Base-by-base conservation (phyloP, 139 green algal species). In the Chlorella sp. region DNA sequence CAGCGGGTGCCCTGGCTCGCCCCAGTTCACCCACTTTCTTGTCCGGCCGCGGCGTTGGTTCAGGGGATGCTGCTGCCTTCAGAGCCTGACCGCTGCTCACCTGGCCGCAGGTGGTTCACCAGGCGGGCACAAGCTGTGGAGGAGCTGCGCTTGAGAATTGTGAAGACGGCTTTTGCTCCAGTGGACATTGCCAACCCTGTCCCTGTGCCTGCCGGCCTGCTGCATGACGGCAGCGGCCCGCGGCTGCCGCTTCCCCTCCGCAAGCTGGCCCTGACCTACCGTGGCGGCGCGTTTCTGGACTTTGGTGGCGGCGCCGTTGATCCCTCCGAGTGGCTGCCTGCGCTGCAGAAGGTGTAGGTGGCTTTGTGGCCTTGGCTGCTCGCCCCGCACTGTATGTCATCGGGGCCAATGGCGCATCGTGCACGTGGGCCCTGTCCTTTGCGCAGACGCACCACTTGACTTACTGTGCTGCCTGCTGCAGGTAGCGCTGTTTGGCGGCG, bases 331-430 rank as follows among this genome's bases (percentile, higher is more conserved):
- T 26, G 22, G 6, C 46, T 80, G 46, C 73, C 32, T 0, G 13
- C 44, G 20, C 73, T 80, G 6, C 73, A 34, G 19, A 80, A 67
- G 73, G n/a, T 80, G n/a, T n/a, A n/a, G n/a, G n/a, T n/a, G n/a
- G n/a, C n/a, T n/a, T n/a, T n/a, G n/a, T n/a, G n/a, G n/a, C n/a
- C n/a, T n/a, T n/a, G n/a, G n/a, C n/a, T n/a, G n/a, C n/a, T n/a
- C n/a, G n/a, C n/a, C n/a, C n/a, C n/a, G n/a, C n/a, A n/a, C n/a
- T n/a, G n/a, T n/a, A n/a, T n/a, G n/a, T n/a, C n/a, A n/a, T n/a
- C n/a, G n/a, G n/a, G n/a, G n/a, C n/a, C n/a, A n/a, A n/a, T n/a
- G n/a, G n/a, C n/a, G n/a, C n/a, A n/a, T n/a, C n/a, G n/a, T n/a
- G n/a, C n/a, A n/a, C n/a, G n/a, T n/a, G n/a, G n/a, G n/a, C n/a